phyloP scores from a whole-genome alignment of 768 basidiomycete genomes.

The Tulasnella sp. region DNA sequence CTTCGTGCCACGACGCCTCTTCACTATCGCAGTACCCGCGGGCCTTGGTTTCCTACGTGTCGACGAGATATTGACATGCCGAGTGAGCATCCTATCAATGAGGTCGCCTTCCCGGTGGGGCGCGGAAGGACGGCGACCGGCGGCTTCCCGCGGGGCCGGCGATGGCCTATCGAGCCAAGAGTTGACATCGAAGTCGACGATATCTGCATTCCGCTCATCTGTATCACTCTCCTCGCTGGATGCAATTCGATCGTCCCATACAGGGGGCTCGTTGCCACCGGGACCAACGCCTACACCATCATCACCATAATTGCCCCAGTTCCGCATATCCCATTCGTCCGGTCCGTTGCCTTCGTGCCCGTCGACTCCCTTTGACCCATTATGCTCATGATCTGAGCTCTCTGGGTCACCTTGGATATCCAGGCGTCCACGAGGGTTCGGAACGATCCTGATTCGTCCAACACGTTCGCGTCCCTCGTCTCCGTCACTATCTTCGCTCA shows the following conservation, averaged over 20 bases:
- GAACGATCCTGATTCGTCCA: slow-evolving; percentile 14
- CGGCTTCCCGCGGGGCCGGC: neutral
- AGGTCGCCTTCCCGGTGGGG: slow-evolving; percentile 36
- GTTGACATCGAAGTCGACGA: slow-evolving; percentile 28
- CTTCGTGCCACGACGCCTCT: neutral
- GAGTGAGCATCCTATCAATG: slow-evolving; percentile 60
- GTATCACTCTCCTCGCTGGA: slow-evolving; percentile 26
- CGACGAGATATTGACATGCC: slow-evolving; percentile 19
- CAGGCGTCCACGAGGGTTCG: slow-evolving; percentile 15
- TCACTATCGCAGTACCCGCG: neutral
- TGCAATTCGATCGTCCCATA: neutral
- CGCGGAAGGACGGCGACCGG: neutral
- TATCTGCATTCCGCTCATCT: slow-evolving; percentile 26
- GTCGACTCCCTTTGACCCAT: neutral
- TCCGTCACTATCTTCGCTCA: slow-evolving; percentile 5
- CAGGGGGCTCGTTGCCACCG: neutral
- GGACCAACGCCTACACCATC: neutral
- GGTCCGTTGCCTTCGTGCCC: slow-evolving; percentile 12
- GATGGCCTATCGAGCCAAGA: slow-evolving; percentile 25
- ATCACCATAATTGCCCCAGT: neutral
- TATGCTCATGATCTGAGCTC: slow-evolving; percentile 34
- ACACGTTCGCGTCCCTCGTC: slow-evolving; percentile 12
- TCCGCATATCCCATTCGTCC: neutral
- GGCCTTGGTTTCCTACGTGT: neutral
- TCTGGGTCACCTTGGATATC: slow-evolving; percentile 55